Evolutionary conservation across 257 asterid genomes (phyloP).

Genomic region (Fraxinus americana): DNA sequence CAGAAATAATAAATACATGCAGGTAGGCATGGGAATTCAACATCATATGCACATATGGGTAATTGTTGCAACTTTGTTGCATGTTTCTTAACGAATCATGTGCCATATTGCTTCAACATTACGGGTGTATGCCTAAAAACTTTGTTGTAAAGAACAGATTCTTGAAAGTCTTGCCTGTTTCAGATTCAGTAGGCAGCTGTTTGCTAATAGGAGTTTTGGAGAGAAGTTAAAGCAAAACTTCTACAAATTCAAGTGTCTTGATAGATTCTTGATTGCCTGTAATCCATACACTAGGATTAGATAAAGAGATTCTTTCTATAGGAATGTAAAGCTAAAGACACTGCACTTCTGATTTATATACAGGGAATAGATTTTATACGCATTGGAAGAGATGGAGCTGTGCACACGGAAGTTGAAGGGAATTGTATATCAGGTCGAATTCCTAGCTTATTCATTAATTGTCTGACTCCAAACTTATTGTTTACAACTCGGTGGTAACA

Average conservation of each 20-base stretch:
- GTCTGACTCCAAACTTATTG: slow-evolving; percentile 24
- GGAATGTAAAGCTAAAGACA: slow-evolving; percentile 12
- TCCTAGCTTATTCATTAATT: slow-evolving; percentile 18
- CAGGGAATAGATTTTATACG: slow-evolving; percentile 92
- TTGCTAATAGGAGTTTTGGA: background rate
- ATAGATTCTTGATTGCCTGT: slow-evolving; percentile 5
- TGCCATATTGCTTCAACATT: background rate
- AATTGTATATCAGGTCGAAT: slow-evolving; percentile 77
- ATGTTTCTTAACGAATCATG: background rate
- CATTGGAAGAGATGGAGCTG: slow-evolving; percentile 86
- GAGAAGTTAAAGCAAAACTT: background rate
- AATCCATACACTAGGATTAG: background rate
- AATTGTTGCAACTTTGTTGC: background rate
- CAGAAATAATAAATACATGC: background rate
- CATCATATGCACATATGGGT: slow-evolving; percentile 5
- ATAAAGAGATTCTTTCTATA: slow-evolving; percentile 5
- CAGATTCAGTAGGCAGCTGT: background rate
- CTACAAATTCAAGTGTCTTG: background rate
- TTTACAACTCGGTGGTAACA: slow-evolving; percentile 36
- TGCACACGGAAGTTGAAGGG: slow-evolving; percentile 75
- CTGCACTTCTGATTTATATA: slow-evolving; percentile 17
- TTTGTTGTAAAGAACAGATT: background rate
- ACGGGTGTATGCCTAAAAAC: background rate
- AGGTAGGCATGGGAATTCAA: background rate
- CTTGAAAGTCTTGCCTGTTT: background rate